These are phyloP conservation scores for Trypanosoma cruzi DNA, from an alignment of 208 protist genomes.

Conservation along the genomic window DNA sequence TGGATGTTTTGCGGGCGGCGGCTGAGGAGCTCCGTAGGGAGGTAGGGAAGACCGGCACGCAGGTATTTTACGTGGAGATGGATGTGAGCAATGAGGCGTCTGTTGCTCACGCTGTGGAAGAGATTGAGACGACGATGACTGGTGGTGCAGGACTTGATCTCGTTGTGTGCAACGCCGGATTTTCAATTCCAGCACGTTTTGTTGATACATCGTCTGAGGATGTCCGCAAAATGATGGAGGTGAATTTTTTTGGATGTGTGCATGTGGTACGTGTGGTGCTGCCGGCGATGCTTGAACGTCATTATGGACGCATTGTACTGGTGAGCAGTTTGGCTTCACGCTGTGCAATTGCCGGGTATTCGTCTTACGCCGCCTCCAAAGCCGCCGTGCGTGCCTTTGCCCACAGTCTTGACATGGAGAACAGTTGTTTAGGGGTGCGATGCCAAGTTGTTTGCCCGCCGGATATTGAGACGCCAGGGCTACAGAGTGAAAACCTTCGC, in stretches of 20 bases:
- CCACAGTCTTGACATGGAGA: conserved; percentile 89
- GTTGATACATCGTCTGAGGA: conserved; percentile 60
- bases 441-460: conserved; percentile 87
- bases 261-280: conserved; percentile 66
- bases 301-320: conserved; percentile 76
- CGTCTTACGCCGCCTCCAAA: conserved; percentile 87
- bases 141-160: conserved; percentile 55
- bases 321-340: conserved; percentile 76
- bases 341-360: conserved; percentile 84
- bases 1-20: conserved; percentile 55
- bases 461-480: conserved; percentile 86
- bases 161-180: conserved; percentile 86
- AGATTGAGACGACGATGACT: conserved; percentile 20
- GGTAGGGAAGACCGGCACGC: conserved; percentile 36
- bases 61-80: conserved; percentile 71
- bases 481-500: conserved; percentile 72
- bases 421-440: conserved; percentile 73
- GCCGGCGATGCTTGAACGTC: conserved; percentile 64
- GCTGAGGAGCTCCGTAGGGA: conserved; percentile 42
- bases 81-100: conserved; percentile 75
- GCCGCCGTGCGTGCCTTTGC: conserved; percentile 85
- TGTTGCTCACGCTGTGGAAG: conserved; percentile 34
- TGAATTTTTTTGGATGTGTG: conserved; percentile 91
- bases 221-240: conserved; percentile 76
- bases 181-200: conserved; percentile 82